Conservation (phyloP, 352 stramenopile species). For the Ochromonadaceae sp. region DNA sequence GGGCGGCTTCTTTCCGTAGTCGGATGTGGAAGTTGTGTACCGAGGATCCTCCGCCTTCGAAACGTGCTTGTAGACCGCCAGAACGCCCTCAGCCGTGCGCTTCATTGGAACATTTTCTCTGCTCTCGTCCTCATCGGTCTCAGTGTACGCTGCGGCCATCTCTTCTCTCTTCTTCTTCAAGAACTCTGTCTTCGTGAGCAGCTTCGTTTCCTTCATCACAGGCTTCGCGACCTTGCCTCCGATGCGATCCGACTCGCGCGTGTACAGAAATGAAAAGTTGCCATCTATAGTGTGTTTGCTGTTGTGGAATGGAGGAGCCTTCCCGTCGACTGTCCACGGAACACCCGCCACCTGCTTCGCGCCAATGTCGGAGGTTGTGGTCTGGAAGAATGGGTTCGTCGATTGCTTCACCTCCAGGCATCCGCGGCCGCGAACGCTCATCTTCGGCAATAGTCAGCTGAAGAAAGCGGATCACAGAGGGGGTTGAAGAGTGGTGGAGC, state of each 20-base stretch:
- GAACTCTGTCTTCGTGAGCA: background rate
- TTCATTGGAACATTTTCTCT: background rate
- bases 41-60: constrained; percentile 15
- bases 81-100: background rate
- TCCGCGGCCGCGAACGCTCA: background rate
- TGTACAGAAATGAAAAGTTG: constrained; percentile 19
- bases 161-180: background rate
- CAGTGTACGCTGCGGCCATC: background rate
- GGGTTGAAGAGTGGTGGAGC: too few species aligned
- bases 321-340: background rate
- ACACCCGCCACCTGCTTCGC: background rate
- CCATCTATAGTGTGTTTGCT: background rate
- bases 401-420: background rate
- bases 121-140: background rate
- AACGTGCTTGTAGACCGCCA: background rate
- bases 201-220: background rate
- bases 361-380: background rate
- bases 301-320: background rate
- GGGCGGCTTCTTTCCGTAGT: constrained; percentile 9
- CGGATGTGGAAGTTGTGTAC: constrained; percentile 5
- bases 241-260: constrained; percentile 4
- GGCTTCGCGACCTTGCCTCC: background rate
- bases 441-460: too few species aligned
- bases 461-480: too few species aligned
- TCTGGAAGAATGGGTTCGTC: constrained; percentile 12